Base-by-base conservation (phyloP, 352 stramenopile species). In the Phytophthora fragariae region DNA sequence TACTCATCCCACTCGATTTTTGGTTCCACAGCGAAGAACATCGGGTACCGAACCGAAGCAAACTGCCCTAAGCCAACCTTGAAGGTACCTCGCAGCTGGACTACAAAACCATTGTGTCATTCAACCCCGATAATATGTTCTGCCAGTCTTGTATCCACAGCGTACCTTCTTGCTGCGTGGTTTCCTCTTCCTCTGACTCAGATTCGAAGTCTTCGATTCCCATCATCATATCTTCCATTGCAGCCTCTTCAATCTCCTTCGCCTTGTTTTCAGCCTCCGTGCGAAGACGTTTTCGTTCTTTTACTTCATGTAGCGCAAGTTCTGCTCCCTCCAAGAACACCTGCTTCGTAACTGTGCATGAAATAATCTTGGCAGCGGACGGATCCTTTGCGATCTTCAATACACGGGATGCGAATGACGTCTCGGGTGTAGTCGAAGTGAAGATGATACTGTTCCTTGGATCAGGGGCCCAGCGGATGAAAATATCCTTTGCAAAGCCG, bases 221-320 rank as follows among this genome's bases (percentile, higher is more conserved):
- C 86, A 96, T 93, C 89, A 97, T 96, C 88, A 97, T 96, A 68
- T 97, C 91, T 69, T 97, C 89, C 89, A 97, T 96, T 39, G 89
- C 91, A 57, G 91, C 91, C 60, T 96, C 91, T 57, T 96, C 91
- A 50, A 96, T 87, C 59, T 97, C 89, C 67, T 96, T 95, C 7
- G 91, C 91, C 57, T 95, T 96, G 76, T 90, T 88, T 70, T 97
- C 91, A 9, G 89, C 91, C 60, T 97, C 91, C 7, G 92, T 84
- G 4, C 89, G 90, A 59, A 96, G 79, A 14, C 89, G 79, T 58
- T 92, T 91, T 8, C 91, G 81, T 61, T 97, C 91, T 70, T 97
- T 97, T 29, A 92, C 91, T 72, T 97, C 91, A 61, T 94, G 76
- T 1, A 95, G 76, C 9, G 90, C 89, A n/a, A 97, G 81, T 49